A percentile compares a stretch with the other conserved stretches of the same genome.
These are phyloP conservation scores for Aureobasidium sp. DNA, from an alignment of 2,329 filamentous ascomycete species.

Conservation along the genomic window DNA sequence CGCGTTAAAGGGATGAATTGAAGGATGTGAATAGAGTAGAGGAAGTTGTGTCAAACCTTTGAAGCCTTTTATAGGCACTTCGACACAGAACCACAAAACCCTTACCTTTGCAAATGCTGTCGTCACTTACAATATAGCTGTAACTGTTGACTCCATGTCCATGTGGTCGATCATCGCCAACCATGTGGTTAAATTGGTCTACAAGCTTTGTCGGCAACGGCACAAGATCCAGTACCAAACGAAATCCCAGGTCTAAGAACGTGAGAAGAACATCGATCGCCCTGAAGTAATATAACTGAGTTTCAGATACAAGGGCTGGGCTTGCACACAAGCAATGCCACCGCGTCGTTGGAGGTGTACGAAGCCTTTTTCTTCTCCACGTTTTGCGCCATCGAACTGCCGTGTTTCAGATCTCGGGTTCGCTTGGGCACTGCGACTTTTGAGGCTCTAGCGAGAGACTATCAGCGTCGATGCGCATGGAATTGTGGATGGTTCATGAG, in stretches of 20 bases:
- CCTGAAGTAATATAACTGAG: background rate
- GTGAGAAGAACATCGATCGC: background rate
- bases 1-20: background rate
- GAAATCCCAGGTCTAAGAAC: background rate
- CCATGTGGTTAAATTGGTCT: background rate
- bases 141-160: background rate
- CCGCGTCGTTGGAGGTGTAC: background rate
- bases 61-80: background rate
- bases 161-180: background rate
- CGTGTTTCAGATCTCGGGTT: conserved; percentile 2
- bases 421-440: background rate
- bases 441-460: background rate
- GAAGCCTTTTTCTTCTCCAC: background rate
- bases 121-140: conserved; percentile 5
- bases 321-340: background rate
- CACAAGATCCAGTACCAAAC: background rate
- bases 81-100: background rate
- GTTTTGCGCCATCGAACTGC: background rate
- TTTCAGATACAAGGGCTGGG: background rate
- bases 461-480: background rate
- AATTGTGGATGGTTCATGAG: background rate
- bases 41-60: background rate
- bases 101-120: background rate
- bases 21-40: background rate
- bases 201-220: background rate